phyloP scores from a whole-genome alignment of 306 rosid genomes.

The Quercus engelmannii region DNA sequence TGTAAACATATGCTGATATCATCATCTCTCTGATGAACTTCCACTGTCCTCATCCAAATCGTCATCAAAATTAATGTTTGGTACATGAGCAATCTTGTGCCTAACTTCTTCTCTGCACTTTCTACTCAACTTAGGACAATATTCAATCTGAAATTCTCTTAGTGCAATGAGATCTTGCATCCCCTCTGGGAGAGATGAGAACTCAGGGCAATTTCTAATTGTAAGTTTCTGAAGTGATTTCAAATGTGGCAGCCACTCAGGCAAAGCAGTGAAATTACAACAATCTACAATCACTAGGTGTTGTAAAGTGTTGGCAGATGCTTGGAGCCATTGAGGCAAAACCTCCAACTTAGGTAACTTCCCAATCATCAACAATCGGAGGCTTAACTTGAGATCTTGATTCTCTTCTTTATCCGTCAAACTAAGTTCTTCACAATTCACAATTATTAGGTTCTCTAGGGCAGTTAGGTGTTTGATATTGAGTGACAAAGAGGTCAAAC shows the following conservation, averaged over 20 bases:
- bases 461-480: background rate
- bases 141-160: background rate
- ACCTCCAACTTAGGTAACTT: too few species aligned
- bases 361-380: background rate
- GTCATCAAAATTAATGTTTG: too few species aligned
- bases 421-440: background rate
- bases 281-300: too few species aligned
- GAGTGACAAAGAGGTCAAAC: slow-evolving; percentile 17
- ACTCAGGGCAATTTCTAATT: background rate
- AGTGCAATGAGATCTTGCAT: slow-evolving; percentile 1
- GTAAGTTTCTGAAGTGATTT: background rate
- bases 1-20: too few species aligned
- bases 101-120: too few species aligned
- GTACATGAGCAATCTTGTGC: too few species aligned
- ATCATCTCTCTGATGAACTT: too few species aligned
- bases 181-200: slow-evolving; percentile 7
- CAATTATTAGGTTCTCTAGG: background rate
- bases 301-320: background rate
- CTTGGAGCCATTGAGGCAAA: background rate
- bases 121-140: too few species aligned
- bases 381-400: too few species aligned
- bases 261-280: background rate
- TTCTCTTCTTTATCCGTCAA: background rate
- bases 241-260: slow-evolving; percentile 24
- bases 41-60: too few species aligned